These are phyloP conservation scores for Pseudocercospora vitis DNA, from an alignment of 2,329 filamentous ascomycete genomes.

Conservation along the genomic window DNA sequence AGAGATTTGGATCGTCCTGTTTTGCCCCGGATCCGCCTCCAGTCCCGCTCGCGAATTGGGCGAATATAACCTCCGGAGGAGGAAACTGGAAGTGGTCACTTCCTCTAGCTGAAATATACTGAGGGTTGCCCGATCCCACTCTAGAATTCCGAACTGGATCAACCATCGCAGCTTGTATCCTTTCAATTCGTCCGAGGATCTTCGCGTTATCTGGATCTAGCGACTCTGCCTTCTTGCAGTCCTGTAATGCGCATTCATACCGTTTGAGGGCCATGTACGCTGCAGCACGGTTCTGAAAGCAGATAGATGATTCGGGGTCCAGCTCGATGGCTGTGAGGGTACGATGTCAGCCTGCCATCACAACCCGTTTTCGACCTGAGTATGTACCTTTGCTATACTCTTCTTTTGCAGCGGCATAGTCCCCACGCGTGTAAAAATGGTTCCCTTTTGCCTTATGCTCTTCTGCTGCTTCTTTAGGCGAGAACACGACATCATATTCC, in stretches of 20 bases:
- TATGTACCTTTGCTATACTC: background rate
- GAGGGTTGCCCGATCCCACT: too few relatives aligned
- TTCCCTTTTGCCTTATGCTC: background rate
- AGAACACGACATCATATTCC: background rate
- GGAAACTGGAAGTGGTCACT: too few relatives aligned
- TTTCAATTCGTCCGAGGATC: background rate
- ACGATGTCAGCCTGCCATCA: background rate
- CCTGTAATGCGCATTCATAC: background rate
- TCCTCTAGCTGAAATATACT: too few relatives aligned
- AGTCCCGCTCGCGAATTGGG: too few relatives aligned
- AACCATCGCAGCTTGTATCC: too few relatives aligned
- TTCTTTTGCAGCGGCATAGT: background rate
- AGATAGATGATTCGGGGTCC: background rate
- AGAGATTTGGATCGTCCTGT: too few relatives aligned
- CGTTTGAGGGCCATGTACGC: background rate
- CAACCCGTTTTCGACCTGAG: background rate
- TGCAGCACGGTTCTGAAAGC: background rate
- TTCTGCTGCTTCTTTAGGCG: background rate
- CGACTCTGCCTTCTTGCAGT: background rate
- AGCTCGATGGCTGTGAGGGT: background rate
- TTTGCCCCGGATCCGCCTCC: too few relatives aligned
- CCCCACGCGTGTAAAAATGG: background rate
- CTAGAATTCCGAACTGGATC: too few relatives aligned
- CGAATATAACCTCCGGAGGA: too few relatives aligned
- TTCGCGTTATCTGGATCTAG: background rate